Percentiles rank a stretch among this genome's conserved stretches.
These are phyloP conservation scores for Cryptosporidium parvum DNA, from an alignment of 169 alveolate genomes.

Conservation along the genomic window DNA sequence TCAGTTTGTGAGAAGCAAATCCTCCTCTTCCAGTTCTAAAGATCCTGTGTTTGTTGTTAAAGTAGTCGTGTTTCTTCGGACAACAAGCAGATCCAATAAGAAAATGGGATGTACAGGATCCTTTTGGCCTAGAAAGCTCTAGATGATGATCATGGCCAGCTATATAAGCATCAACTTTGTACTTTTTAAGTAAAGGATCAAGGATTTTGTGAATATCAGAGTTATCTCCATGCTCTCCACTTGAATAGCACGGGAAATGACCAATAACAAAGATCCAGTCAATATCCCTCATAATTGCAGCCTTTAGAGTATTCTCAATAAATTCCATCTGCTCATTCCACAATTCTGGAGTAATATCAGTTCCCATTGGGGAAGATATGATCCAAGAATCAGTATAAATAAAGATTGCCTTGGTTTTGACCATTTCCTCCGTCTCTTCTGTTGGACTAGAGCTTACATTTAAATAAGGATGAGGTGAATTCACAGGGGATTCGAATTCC, in stretches of 20 bases:
- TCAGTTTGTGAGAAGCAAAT: slow-evolving; percentile 71
- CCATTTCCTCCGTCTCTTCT: slow-evolving; percentile 1
- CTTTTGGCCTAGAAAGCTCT: slow-evolving; percentile 81
- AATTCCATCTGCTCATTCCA: slow-evolving; percentile 89
- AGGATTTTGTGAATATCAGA: slow-evolving; percentile 84
- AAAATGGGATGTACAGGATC: slow-evolving; percentile 47
- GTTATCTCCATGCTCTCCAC: slow-evolving; percentile 90
- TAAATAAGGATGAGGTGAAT: slow-evolving; percentile 78
- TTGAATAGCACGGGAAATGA: slow-evolving; percentile 89
- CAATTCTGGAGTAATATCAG: slow-evolving; percentile 79
- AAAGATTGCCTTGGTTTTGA: slow-evolving; percentile 75
- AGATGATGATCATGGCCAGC: slow-evolving; percentile 90
- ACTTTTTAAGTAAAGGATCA: slow-evolving; percentile 87
- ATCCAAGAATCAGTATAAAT: slow-evolving; percentile 92
- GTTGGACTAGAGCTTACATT: slow-evolving; percentile 14
- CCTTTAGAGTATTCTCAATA: slow-evolving; percentile 85
- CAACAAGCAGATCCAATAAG: slow-evolving; percentile 74
- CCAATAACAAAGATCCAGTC: slow-evolving; percentile 91
- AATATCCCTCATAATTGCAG: slow-evolving; percentile 84
- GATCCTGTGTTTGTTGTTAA: slow-evolving; percentile 60
- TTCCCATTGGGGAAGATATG: slow-evolving; percentile 87
- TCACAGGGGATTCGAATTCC: slow-evolving; percentile 53
- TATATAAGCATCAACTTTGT: slow-evolving; percentile 90
- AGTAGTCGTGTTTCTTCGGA: slow-evolving; percentile 65
- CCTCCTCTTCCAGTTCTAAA: slow-evolving; percentile 76